phyloP scores from a whole-genome alignment of 192 early-diverging fungal species.

The Endogone sp. region DNA sequence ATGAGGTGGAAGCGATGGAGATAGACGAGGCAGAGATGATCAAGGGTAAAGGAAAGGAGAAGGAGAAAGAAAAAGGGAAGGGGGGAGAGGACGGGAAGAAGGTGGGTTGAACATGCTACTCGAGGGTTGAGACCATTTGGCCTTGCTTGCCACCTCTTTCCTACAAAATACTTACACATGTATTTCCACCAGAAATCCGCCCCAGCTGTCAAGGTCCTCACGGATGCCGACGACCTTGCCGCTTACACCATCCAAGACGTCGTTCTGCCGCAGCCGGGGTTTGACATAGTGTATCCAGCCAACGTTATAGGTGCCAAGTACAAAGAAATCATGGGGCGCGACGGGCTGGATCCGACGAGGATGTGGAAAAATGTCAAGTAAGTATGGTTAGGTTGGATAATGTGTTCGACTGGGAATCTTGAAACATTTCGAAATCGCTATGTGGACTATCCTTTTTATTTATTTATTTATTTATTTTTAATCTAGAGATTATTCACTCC shows the following conservation, averaged over 20 bases:
- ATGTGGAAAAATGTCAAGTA: constrained; percentile 61
- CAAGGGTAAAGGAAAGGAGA: background rate
- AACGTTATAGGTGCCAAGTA: constrained; percentile 69
- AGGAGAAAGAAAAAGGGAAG: background rate
- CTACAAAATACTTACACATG: background rate
- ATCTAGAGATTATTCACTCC: constrained; percentile 52
- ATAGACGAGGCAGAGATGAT: constrained; percentile 18
- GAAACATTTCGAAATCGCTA: background rate
- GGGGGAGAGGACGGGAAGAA: constrained; percentile 7
- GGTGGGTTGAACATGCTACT: background rate
- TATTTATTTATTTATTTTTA: background rate
- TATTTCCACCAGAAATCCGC: background rate
- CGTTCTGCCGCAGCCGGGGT: constrained; percentile 89
- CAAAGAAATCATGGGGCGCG: constrained; percentile 59
- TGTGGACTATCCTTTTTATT: background rate
- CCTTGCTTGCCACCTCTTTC: background rate
- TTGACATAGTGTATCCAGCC: constrained; percentile 70
- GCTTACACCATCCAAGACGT: constrained; percentile 84
- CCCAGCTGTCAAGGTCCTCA: constrained; percentile 2
- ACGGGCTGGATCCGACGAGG: constrained; percentile 62
- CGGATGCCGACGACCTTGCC: constrained; percentile 50
- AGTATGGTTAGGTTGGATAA: constrained; percentile 4
- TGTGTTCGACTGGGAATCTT: background rate
- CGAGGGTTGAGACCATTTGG: background rate
- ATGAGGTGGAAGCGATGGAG: constrained; percentile 25